Percentiles rank a stretch among this genome's conserved stretches.
Evolutionary conservation across 148 eudicot genomes (phyloP).

Genomic region (Cornus controversa): DNA sequence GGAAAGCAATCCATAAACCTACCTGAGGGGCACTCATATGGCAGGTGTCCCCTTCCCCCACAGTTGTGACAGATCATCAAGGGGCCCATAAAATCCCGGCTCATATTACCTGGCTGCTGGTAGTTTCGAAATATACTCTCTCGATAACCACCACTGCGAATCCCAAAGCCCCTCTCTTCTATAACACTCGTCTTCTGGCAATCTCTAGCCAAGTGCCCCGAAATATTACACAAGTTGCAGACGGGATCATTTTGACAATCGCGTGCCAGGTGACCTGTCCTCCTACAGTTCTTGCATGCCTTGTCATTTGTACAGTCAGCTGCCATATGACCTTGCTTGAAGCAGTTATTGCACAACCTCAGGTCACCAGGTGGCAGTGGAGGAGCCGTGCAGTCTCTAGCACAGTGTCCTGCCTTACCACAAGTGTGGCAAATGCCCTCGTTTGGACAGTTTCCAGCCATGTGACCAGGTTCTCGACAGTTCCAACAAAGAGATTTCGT

Average conservation of each 20-base stretch:
- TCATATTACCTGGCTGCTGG: slow-evolving; percentile 83
- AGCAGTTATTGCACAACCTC: slow-evolving; percentile 96
- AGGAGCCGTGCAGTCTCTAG: slow-evolving; percentile 84
- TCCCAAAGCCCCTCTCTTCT: slow-evolving; percentile 50
- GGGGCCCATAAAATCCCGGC: slow-evolving; percentile 22
- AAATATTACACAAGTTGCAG: slow-evolving; percentile 81
- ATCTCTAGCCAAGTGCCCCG: slow-evolving; percentile 74
- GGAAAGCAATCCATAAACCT: slow-evolving; percentile 75
- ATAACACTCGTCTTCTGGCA: slow-evolving; percentile 60
- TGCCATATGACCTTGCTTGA: slow-evolving; percentile 85
- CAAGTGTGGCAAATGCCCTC: slow-evolving; percentile 97
- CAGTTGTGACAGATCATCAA: slow-evolving; percentile 87
- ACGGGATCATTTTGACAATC: slow-evolving; percentile 75
- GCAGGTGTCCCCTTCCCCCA: slow-evolving; percentile 91
- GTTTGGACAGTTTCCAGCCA: slow-evolving; percentile 81
- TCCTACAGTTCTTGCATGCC: slow-evolving; percentile 96
- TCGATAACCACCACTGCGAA: slow-evolving; percentile 50
- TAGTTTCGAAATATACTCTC: slow-evolving; percentile 73
- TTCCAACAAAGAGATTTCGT: slow-evolving; percentile 95
- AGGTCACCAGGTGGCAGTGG: slow-evolving; percentile 81
- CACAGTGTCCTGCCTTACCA: slow-evolving; percentile 95
- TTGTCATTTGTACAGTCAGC: slow-evolving; percentile 90
- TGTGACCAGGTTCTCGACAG: slow-evolving; percentile 90
- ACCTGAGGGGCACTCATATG: slow-evolving; percentile 76
- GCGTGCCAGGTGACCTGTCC: slow-evolving; percentile 80